Evolutionary conservation across 2,329 filamentous ascomycete species (phyloP).

Genomic region (Setomelanomma holmii): DNA sequence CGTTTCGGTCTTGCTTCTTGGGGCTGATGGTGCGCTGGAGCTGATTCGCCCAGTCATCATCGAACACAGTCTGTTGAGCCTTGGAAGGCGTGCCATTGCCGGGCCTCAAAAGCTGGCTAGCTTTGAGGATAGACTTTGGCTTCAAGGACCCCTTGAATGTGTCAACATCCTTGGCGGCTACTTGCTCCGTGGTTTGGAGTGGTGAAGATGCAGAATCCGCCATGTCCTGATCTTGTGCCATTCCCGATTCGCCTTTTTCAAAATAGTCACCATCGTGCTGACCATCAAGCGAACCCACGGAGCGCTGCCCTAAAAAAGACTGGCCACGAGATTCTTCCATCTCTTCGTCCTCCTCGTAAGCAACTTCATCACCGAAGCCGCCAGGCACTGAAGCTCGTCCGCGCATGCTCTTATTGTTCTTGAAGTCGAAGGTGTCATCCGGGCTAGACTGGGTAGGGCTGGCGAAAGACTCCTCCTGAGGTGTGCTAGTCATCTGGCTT

Average conservation of each 20-base stretch:
- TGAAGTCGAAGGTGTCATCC: slow-evolving; percentile 65
- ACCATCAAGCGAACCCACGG: slow-evolving; percentile 75
- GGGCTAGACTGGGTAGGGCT: slow-evolving; percentile 52
- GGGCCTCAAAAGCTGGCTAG: slow-evolving; percentile 39
- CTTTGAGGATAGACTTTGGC: slow-evolving; percentile 60
- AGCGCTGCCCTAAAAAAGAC: slow-evolving; percentile 95
- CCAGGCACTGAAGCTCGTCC: slow-evolving; percentile 70
- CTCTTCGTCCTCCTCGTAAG: slow-evolving; percentile 63
- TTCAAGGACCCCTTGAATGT: slow-evolving; percentile 43
- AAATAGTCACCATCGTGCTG: slow-evolving; percentile 67
- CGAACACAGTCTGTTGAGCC: slow-evolving; percentile 59
- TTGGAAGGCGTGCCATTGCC: slow-evolving; percentile 62
- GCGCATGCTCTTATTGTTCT: slow-evolving; percentile 60
- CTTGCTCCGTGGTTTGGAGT: slow-evolving; percentile 79
- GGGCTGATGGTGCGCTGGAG: slow-evolving; percentile 93
- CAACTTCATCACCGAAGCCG: slow-evolving; percentile 72
- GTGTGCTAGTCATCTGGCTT: slow-evolving; percentile 43
- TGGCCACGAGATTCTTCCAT: slow-evolving; percentile 56
- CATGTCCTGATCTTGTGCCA: slow-evolving; percentile 74
- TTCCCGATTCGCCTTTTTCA: slow-evolving; percentile 74
- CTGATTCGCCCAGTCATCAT: slow-evolving; percentile 92
- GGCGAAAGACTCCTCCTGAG: slow-evolving; percentile 45
- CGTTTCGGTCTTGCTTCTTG: slow-evolving; percentile 84
- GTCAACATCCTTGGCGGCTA: slow-evolving; percentile 46
- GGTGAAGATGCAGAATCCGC: slow-evolving; percentile 78